phyloP scores from a whole-genome alignment of 176 grass and related monocot species.

The Triticum dicoccoides region DNA sequence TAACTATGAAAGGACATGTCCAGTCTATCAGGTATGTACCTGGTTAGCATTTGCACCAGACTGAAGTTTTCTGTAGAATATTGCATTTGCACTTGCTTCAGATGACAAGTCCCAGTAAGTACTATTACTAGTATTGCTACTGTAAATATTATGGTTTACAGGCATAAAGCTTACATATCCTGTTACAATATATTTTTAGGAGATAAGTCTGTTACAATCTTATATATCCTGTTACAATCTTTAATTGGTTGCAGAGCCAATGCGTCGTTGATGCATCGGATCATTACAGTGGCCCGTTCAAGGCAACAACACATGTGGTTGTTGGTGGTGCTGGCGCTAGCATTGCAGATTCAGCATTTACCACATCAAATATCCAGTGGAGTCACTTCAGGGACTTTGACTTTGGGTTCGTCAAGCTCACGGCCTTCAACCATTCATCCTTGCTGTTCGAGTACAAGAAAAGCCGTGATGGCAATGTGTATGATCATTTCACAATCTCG shows the following conservation, averaged over 20 bases:
- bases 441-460: constrained; percentile 25
- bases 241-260: constrained; percentile 36
- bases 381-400: constrained; percentile 56
- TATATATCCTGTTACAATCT: neutral
- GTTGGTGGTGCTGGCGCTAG: constrained; percentile 58
- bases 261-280: constrained; percentile 43
- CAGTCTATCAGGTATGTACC: constrained; percentile 56
- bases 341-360: constrained; percentile 40
- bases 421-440: constrained; percentile 26
- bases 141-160: neutral
- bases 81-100: neutral
- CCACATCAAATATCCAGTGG: constrained; percentile 42
- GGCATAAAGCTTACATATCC: no score
- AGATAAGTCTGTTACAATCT: neutral
- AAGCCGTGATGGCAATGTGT: constrained; percentile 43
- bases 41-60: neutral
- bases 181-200: no score
- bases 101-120: neutral
- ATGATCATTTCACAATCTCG: constrained; percentile 67
- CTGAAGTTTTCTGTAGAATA: neutral
- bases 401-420: constrained; percentile 28
- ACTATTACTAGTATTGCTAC: neutral
- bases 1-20: constrained; percentile 77
- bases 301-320: constrained; percentile 63
- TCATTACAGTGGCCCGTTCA: constrained; percentile 55